phyloP scores from a whole-genome alignment of 2,329 filamentous ascomycete genomes.

The Penicillium sp. region DNA sequence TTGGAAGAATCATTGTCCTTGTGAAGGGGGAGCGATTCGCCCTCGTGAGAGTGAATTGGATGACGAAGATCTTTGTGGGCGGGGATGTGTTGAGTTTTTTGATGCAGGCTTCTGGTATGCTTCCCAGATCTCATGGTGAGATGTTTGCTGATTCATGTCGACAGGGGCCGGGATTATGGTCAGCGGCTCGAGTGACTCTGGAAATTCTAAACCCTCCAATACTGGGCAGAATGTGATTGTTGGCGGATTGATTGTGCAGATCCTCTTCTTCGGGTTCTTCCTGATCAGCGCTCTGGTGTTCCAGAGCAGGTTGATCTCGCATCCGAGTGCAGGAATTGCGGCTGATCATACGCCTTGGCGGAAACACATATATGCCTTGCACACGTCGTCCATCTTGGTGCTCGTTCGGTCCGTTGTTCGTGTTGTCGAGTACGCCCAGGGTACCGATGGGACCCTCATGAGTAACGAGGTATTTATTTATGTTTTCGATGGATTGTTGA shows the following conservation, averaged over 20 bases:
- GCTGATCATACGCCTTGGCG: constrained; percentile 32
- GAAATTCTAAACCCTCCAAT: not conserved
- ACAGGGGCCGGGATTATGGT: constrained; percentile 27
- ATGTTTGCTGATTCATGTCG: not conserved
- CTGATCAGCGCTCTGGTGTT: constrained; percentile 25
- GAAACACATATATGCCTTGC: constrained; percentile 33
- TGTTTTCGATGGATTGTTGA: constrained; percentile 31
- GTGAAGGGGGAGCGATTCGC: constrained; percentile 41
- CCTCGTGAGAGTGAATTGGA: constrained; percentile 43
- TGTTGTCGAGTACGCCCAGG: constrained; percentile 30
- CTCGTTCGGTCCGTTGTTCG: constrained; percentile 31
- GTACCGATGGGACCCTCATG: constrained; percentile 26
- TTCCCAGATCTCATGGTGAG: not conserved
- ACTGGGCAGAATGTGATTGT: constrained; percentile 28
- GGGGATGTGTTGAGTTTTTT: constrained; percentile 46
- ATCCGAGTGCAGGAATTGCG: constrained; percentile 27
- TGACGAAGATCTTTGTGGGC: constrained; percentile 49
- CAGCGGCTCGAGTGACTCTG: not conserved
- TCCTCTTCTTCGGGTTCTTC: constrained; percentile 33
- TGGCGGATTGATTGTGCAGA: constrained; percentile 30
- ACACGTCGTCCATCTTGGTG: constrained; percentile 24
- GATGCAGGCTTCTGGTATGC: constrained; percentile 29
- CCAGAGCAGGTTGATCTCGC: constrained; percentile 24
- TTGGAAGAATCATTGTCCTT: constrained; percentile 45
- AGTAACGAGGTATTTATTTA: constrained; percentile 30